Evolutionary conservation across 371 early-diverging fungal species (phyloP), one percentile per base, ranked within the genome.

Genomic region (Mucor piriformis): DNA sequence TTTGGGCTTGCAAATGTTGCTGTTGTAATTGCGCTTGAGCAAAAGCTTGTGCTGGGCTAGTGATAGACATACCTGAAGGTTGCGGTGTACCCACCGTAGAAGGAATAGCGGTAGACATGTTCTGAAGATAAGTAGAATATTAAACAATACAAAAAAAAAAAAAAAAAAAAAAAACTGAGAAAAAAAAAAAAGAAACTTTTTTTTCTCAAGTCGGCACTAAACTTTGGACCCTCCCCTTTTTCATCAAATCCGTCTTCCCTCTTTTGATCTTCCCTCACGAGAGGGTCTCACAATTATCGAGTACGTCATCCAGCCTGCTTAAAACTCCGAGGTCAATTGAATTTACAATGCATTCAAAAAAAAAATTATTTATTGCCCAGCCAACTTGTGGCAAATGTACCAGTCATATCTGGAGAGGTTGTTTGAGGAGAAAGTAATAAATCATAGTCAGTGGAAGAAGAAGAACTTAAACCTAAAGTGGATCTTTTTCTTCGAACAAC

Each of bases 41-140:
- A 37, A 52, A 58, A 1, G 61, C 64, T 48, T 64, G 65, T 32
- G 67, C 56, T 59, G 60, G 53, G 46, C 52, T 56, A n/a, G 60
- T 42, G 38, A 59, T 37, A 40, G 55, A 55, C 43, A 65, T 51
- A 40, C 52, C 59, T 16, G 63, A 42, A 20, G 63, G 63, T 13
- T 63, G 67, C 27, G 63, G 63, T 47, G 63, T 49, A 8, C 63
- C 63, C 24, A 54, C 67, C 18, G 63, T 33, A 37, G 67, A 63
- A 59, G 67, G 67, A 55, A 67, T 47, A 21, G 63, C 59, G 12
- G 67, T 63, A 50, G 67, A 67, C 67, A 67, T 67, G 7, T 11
- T 33, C 33, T 33, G 37, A 12, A 11, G 8, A 12, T 37, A 7
- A 6, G 12, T 37, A 13, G 3, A 6, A 6, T 37, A 44, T 43